Base-by-base conservation (phyloP, 345 rosid species). In the Ricinus communis region DNA sequence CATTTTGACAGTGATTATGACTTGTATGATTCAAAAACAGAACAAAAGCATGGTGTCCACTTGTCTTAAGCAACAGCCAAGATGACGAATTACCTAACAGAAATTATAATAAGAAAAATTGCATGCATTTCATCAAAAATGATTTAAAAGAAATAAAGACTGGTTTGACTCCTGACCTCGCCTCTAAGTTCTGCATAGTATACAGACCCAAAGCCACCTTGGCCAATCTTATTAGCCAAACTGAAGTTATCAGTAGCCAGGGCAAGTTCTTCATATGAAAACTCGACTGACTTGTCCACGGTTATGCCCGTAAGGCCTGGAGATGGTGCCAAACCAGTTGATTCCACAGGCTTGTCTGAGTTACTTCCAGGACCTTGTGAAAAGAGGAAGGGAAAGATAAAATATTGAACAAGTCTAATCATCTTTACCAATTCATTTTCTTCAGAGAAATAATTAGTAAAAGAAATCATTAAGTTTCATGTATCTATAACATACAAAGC, bases 201-300 rank as follows among this genome's bases (percentile, higher is more conserved):
- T 67, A 92, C 94, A 71, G 87, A 82, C 24, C 99, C 99, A 62
- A 91, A 95, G 74, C 99, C 97, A 72, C 99, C 97, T 81, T 87
- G 54, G 13, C 99, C 97, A 22, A 95, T 95, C 87, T 90, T 92
- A 77, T 85, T 89, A 53, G 97, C 87, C 82, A 89, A 28, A 78
- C 85, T 95, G 79, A 95, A 95, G 83, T 84, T 82, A 71, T 89
- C 90, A 19, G 97, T 92, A 31, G 96, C 99, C 77, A 68, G 80
- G 38, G 99, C 90, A 28, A 95, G 97, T 80, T 95, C 99, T 81
- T 95, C 96, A 68, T 87, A 85, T 13, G 97, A 76, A 78, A 92
- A 92, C 79, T 90, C 97, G 55, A 92, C 91, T 2, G 98, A 90
- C 69, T 90, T 92, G 61, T 87, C 94, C 66, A 95, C 94, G 25